A percentile compares a stretch with the other conserved stretches of the same genome.
Conservation (phyloP, 2,329 filamentous ascomycete genomes). For the Colletotrichum navitas region DNA sequence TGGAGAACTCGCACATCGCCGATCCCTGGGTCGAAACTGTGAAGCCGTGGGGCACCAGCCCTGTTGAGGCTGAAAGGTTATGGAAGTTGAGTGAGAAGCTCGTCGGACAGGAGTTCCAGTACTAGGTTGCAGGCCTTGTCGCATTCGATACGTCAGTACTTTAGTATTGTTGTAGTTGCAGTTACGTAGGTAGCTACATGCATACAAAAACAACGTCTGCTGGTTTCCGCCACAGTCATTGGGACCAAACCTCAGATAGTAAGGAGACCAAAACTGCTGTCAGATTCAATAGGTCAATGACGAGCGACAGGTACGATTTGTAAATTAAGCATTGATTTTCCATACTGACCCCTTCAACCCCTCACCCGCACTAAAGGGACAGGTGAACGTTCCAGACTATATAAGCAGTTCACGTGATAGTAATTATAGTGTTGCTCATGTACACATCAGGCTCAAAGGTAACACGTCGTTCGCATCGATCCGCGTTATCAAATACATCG, state of each 20-base stretch:
- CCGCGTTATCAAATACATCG: too few relatives aligned
- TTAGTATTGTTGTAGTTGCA: neutral
- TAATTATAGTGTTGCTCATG: too few relatives aligned
- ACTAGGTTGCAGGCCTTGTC: conserved; percentile 10
- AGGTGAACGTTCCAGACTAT: neutral
- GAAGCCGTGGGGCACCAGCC: conserved; percentile 50
- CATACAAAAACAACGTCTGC: neutral
- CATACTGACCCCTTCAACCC: neutral
- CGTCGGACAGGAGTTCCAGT: conserved; percentile 56
- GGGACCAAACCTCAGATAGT: neutral
- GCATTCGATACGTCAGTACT: conserved; percentile 38
- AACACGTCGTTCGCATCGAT: too few relatives aligned
- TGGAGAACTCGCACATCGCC: conserved; percentile 51
- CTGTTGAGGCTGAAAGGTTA: conserved; percentile 55
- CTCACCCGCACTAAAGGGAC: neutral
- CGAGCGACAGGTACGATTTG: neutral
- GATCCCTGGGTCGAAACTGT: conserved; percentile 49
- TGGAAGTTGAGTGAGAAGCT: conserved; percentile 62
- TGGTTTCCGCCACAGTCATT: neutral
- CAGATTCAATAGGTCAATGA: neutral
- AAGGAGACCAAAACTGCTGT: neutral
- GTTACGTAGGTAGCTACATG: neutral
- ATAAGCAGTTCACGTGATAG: too few relatives aligned
- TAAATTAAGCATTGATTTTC: neutral
- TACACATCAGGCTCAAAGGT: too few relatives aligned